A percentile compares a stretch with the other conserved stretches of the same genome.
These are phyloP conservation scores for Carex arenaria DNA, from an alignment of 202 grass and related monocot genomes.

Conservation along the genomic window DNA sequence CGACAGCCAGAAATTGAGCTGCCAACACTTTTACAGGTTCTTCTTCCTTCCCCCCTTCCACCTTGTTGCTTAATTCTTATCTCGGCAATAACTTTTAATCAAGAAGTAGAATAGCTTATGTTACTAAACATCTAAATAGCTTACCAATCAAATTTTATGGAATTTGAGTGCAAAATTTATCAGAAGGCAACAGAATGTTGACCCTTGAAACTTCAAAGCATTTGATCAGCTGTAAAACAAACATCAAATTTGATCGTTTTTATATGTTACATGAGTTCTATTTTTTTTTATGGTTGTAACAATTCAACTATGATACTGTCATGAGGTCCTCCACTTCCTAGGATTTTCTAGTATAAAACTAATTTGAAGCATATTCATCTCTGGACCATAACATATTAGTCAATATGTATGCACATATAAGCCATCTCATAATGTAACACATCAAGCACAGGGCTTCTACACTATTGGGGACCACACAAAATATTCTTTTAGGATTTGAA, in stretches of 20 bases:
- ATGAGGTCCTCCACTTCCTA: neutral
- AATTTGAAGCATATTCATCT: neutral
- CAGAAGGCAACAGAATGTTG: neutral
- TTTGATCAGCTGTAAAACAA: neutral
- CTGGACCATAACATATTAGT: neutral
- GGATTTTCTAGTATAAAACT: neutral
- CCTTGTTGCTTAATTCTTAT: conserved; percentile 8
- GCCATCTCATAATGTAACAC: neutral
- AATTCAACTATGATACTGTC: neutral
- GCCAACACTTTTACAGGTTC: conserved; percentile 87
- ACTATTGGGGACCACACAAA: neutral
- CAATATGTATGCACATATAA: neutral
- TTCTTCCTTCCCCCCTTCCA: neutral
- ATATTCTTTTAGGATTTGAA: neutral
- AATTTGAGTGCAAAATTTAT: neutral
- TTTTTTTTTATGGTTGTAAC: neutral
- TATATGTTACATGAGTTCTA: neutral
- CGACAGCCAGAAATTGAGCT: conserved; percentile 83
- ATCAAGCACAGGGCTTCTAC: neutral
- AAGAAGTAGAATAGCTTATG: neutral
- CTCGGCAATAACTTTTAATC: conserved; percentile 11
- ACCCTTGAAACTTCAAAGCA: neutral
- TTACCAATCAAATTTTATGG: neutral
- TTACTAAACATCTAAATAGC: neutral
- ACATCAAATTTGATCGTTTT: neutral